These are phyloP conservation scores for Aspergillus oerlinghausenensis DNA, from an alignment of 2,329 filamentous ascomycete genomes.

Conservation along the genomic window DNA sequence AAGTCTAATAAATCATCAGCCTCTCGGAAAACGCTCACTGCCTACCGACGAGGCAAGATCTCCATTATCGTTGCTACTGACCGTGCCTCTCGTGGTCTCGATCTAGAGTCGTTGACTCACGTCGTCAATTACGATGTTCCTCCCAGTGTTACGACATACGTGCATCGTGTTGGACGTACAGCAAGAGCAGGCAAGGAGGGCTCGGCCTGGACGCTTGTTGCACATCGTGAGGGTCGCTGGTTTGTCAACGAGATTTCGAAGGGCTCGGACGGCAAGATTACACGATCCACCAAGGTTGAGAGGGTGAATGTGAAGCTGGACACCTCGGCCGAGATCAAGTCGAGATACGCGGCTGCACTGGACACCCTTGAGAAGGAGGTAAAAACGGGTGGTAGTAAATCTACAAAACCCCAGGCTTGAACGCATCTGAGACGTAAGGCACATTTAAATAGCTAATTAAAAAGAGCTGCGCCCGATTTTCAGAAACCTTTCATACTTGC, in stretches of 20 bases:
- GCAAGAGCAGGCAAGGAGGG: slow-evolving; percentile 74
- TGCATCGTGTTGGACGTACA: slow-evolving; percentile 88
- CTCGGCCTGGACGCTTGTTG: slow-evolving; percentile 80
- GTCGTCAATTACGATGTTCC: slow-evolving; percentile 95
- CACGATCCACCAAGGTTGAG: slow-evolving; percentile 24
- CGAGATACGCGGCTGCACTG: slow-evolving; percentile 31
- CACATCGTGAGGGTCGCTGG: slow-evolving; percentile 79
- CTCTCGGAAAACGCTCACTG: slow-evolving; percentile 62
- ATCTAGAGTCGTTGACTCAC: slow-evolving; percentile 72
- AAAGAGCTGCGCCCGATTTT: not conserved
- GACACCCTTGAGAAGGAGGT: slow-evolving; percentile 37
- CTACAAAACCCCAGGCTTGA: not conserved
- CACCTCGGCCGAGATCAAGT: slow-evolving; percentile 23
- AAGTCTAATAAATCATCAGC: slow-evolving; percentile 71
- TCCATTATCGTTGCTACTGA: slow-evolving; percentile 85
- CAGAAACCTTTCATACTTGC: not conserved
- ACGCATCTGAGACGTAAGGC: not conserved
- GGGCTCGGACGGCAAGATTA: slow-evolving; percentile 30
- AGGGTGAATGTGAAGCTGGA: slow-evolving; percentile 29
- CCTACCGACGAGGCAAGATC: slow-evolving; percentile 60
- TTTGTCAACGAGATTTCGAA: slow-evolving; percentile 81
- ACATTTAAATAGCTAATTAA: not conserved
- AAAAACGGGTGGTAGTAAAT: slow-evolving; percentile 15
- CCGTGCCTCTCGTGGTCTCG: slow-evolving; percentile 85
- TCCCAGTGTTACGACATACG: slow-evolving; percentile 72